Evolutionary conservation across 1,284 basidiomycete genomes (phyloP).

Genomic region (Tremellales sp.): DNA sequence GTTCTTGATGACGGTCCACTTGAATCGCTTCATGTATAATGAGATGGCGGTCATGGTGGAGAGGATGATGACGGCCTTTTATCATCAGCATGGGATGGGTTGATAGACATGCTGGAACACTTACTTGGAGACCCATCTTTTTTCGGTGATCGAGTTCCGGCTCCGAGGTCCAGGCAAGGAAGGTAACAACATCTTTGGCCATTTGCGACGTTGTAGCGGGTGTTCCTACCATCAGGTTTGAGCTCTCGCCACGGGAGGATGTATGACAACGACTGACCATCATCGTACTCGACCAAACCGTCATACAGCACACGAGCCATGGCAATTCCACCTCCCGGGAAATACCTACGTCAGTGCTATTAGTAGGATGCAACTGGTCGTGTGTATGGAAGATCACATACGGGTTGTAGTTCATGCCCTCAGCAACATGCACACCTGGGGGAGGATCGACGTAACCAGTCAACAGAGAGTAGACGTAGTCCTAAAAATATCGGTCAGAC

Average conservation of each 20-base stretch:
- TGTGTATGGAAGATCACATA: constrained; percentile 16
- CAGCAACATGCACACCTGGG: constrained; percentile 91
- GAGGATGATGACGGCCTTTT: constrained; percentile 83
- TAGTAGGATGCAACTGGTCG: neutral
- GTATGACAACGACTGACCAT: constrained; percentile 56
- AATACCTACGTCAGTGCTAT: constrained; percentile 54
- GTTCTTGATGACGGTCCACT: constrained; percentile 88
- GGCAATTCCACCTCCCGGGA: constrained; percentile 95
- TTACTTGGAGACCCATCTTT: constrained; percentile 73
- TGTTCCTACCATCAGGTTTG: constrained; percentile 59
- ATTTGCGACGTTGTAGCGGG: constrained; percentile 98
- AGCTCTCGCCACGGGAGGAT: neutral
- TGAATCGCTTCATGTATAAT: constrained; percentile 90
- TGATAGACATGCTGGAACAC: constrained; percentile 13
- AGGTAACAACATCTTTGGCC: constrained; percentile 97
- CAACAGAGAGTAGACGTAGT: constrained; percentile 94
- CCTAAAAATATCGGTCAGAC: constrained; percentile 52
- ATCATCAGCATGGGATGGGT: constrained; percentile 16
- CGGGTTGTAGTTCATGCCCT: constrained; percentile 97
- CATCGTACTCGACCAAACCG: constrained; percentile 90
- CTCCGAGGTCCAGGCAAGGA: constrained; percentile 92
- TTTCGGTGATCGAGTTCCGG: constrained; percentile 98
- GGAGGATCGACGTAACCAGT: constrained; percentile 98
- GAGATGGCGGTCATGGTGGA: constrained; percentile 75
- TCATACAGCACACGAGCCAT: constrained; percentile 98